These are phyloP conservation scores for Pharnaceum exiguum DNA, from an alignment of 148 eudicot species.

Conservation along the genomic window DNA sequence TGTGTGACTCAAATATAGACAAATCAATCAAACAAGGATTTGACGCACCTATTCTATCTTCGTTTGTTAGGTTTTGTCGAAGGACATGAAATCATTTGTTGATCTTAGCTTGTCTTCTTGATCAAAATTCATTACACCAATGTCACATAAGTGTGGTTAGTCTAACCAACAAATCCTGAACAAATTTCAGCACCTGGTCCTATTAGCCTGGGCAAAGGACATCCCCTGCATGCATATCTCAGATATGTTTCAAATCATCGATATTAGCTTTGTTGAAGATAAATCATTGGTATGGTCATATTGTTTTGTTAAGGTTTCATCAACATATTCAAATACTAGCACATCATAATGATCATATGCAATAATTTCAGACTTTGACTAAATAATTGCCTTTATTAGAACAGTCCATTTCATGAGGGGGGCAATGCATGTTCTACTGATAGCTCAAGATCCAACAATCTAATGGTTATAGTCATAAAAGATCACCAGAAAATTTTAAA, in stretches of 20 bases:
- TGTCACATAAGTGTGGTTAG: not conserved
- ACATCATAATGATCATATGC: no score
- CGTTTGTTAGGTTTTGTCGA: no score
- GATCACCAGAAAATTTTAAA: no score
- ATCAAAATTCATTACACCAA: not conserved
- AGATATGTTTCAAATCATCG: slow-evolving; percentile 15
- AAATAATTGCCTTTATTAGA: not conserved
- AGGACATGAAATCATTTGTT: no score
- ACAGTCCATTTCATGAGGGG: slow-evolving; percentile 1
- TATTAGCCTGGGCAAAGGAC: not conserved
- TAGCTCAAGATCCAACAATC: slow-evolving; percentile 24
- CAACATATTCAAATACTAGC: not conserved
- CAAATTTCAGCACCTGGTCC: slow-evolving; percentile 7
- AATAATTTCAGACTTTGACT: no score
- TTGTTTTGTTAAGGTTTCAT: slow-evolving; percentile 3
- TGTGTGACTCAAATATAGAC: no score
- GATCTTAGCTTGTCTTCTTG: no score
- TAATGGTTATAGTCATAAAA: slow-evolving; percentile 10
- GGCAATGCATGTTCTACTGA: slow-evolving; percentile 30
- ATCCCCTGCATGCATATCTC: slow-evolving; percentile 12
- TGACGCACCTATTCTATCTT: no score
- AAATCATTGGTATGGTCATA: slow-evolving; percentile 1
- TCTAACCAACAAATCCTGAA: slow-evolving; percentile 1
- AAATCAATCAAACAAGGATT: no score
- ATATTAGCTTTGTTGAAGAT: not conserved